Base-by-base conservation (phyloP, 2,329 filamentous ascomycete genomes). In the Drechslerella dactyloides region DNA sequence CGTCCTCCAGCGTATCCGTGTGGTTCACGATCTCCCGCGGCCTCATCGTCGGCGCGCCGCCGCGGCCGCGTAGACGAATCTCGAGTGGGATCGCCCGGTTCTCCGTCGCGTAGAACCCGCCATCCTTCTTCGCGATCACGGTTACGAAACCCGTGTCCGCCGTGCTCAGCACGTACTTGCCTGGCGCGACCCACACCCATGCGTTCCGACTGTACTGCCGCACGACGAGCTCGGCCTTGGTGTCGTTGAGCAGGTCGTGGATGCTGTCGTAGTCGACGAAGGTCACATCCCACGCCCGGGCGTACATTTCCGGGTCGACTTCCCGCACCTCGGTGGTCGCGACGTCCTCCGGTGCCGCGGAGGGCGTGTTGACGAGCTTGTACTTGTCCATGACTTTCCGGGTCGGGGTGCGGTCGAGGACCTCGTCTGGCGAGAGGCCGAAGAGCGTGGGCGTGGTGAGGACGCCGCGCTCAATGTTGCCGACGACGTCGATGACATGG, bases 401-500 rank as follows among this genome's bases (percentile, higher is more conserved):
- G 5, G 86, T 82, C 8, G 85, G 86, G 3, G 86, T 86, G n/a
- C 85, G 83, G 21, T 89, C 82, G 2, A 97, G 82, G 2, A 97
- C 77, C 77, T 93, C 88, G 27, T 85, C 84, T 0, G 94, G 93
- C 78, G 97, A 90, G 6, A 99, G 86, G 0, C 94, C 94, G 76
- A 97, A 97, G 1, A 99, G 82, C 0, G 94, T 97, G 0, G 94
- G 93, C 0, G 91, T 92, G 0, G 92, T 96, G 1, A 96, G 85
- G 57, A 99, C 90, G 2, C 94, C 94, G 0, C 88, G 90, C 57
- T 88, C 87, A 21, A 97, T 82, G 40, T 88, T 91, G 0, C 93
- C 89, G 0, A 97, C 94, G 87, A 99, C 92, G 79, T 99, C 94
- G 77, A 99, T 96, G 69, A 99, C 84, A 78, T 97, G 94, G 76